phyloP scores from a whole-genome alignment of 108 stramenopile species.

The Nannochloropsis oceanica region DNA sequence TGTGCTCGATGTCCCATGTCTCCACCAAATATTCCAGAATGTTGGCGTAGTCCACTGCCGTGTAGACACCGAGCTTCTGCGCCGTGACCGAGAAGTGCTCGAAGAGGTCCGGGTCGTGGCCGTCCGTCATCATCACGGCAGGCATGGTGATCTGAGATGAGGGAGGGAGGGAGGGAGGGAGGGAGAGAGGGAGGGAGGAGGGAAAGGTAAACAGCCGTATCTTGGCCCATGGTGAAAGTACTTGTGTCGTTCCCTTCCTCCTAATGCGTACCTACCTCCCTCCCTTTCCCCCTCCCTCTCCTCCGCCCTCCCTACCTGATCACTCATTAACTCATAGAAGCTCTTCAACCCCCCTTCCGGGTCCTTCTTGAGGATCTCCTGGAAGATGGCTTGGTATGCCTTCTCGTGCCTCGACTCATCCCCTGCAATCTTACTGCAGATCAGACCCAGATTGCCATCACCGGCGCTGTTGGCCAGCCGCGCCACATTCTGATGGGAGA shows the following conservation, averaged over 20 bases:
- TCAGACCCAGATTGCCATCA: conserved; percentile 49
- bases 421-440: conserved; percentile 74
- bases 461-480: conserved; percentile 53
- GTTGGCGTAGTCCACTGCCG: conserved; percentile 80
- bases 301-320: conserved; percentile 26
- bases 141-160: conserved; percentile 55
- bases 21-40: conserved; percentile 64
- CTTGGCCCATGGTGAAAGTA: too few relatives aligned
- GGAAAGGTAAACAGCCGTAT: too few relatives aligned
- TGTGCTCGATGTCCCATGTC: conserved; percentile 59
- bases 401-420: conserved; percentile 81
- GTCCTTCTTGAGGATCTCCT: conserved; percentile 65
- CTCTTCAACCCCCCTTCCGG: conserved; percentile 61
- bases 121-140: conserved; percentile 75
- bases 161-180: not conserved
- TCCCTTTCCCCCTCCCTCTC: too few relatives aligned
- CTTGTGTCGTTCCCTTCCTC: too few relatives aligned
- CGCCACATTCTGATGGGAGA: conserved; percentile 67
- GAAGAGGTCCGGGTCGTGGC: conserved; percentile 51
- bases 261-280: too few relatives aligned
- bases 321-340: conserved; percentile 70
- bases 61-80: conserved; percentile 67
- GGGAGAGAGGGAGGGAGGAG: too few relatives aligned
- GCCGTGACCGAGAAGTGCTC: conserved; percentile 65
- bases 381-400: conserved; percentile 64